Percentiles rank a stretch among this genome's conserved stretches.
These are phyloP conservation scores for Annulohypoxylon maeteangense DNA, from an alignment of 495 filamentous ascomycete species.

Conservation along the genomic window DNA sequence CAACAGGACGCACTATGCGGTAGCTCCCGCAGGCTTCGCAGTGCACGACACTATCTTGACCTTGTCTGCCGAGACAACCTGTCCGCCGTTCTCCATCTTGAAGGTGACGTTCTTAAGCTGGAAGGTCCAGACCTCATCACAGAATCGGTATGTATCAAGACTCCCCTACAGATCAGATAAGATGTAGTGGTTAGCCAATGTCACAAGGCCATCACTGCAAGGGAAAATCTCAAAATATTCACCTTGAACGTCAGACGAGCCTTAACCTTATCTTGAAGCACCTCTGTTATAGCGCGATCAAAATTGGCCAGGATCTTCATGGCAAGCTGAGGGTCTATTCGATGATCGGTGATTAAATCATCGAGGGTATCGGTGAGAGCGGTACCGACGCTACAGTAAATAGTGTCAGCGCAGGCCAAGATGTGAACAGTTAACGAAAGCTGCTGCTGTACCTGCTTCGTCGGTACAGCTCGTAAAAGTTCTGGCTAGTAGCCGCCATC, in stretches of 20 bases:
- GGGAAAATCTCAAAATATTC: too few relatives aligned
- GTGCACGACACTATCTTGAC: conserved; percentile 99
- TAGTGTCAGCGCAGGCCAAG: conserved; percentile 32
- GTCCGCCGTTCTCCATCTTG: conserved; percentile 85
- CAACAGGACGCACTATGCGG: not conserved
- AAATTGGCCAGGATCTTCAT: conserved; percentile 97
- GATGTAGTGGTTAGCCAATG: conserved; percentile 6
- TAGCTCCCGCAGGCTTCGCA: conserved; percentile 76
- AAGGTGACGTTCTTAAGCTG: conserved; percentile 97
- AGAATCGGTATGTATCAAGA: conserved; percentile 99
- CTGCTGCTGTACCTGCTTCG: conserved; percentile 82
- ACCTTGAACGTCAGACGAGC: conserved; percentile 96
- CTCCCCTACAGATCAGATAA: conserved; percentile 72
- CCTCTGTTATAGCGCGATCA: conserved; percentile 87
- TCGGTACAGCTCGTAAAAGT: conserved; percentile 96
- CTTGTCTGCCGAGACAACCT: conserved; percentile 70
- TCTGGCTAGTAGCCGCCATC: conserved; percentile 50
- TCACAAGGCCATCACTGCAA: not conserved
- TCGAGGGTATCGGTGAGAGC: conserved; percentile 96
- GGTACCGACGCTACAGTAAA: conserved; percentile 76
- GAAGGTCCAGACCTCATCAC: conserved; percentile 99
- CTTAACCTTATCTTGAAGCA: conserved; percentile 90
- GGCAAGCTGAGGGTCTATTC: conserved; percentile 96
- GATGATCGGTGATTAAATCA: conserved; percentile 88
- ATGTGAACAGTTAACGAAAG: conserved; percentile 28